A percentile compares a stretch with the other conserved stretches of the same genome.
Conservation (phyloP, 257 asterid species). For the Mentha longifolia region DNA sequence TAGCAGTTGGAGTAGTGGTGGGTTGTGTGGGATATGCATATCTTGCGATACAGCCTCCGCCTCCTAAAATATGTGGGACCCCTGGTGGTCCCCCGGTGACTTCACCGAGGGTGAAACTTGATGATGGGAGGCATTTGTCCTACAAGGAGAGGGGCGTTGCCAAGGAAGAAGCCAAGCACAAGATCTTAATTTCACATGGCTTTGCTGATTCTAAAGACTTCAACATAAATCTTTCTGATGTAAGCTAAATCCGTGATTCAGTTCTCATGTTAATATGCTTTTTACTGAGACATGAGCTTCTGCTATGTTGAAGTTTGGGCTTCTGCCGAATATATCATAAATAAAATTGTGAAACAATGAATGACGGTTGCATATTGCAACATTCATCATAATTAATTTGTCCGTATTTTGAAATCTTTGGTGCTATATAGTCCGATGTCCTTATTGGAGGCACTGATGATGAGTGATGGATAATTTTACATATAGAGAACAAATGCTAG, state of each 20-base stretch:
- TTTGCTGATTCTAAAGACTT: slow-evolving; percentile 69
- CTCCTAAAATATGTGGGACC: slow-evolving; percentile 72
- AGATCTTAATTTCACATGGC: slow-evolving; percentile 68
- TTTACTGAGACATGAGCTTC: background rate
- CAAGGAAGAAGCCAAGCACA: slow-evolving; percentile 67
- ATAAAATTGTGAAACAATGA: no score
- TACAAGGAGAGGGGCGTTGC: slow-evolving; percentile 72
- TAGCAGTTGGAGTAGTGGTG: slow-evolving; percentile 52
- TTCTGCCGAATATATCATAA: no score
- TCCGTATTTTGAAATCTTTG: background rate
- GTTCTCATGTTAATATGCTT: slow-evolving; percentile 12
- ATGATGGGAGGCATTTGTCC: slow-evolving; percentile 77
- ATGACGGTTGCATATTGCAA: background rate
- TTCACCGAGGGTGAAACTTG: slow-evolving; percentile 67
- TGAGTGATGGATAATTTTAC: no score
- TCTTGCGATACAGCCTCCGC: slow-evolving; percentile 56
- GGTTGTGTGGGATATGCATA: slow-evolving; percentile 62
- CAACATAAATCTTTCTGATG: slow-evolving; percentile 56
- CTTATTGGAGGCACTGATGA: background rate
- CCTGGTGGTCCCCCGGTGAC: slow-evolving; percentile 79
- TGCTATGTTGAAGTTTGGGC: no score
- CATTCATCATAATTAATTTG: background rate
- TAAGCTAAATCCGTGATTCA: slow-evolving; percentile 39
- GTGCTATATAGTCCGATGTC: background rate
- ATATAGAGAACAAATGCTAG: no score